Percentiles rank a stretch among this genome's conserved stretches.
These are phyloP conservation scores for Podila horticola DNA, from an alignment of 192 early-diverging fungal species.

Conservation along the genomic window DNA sequence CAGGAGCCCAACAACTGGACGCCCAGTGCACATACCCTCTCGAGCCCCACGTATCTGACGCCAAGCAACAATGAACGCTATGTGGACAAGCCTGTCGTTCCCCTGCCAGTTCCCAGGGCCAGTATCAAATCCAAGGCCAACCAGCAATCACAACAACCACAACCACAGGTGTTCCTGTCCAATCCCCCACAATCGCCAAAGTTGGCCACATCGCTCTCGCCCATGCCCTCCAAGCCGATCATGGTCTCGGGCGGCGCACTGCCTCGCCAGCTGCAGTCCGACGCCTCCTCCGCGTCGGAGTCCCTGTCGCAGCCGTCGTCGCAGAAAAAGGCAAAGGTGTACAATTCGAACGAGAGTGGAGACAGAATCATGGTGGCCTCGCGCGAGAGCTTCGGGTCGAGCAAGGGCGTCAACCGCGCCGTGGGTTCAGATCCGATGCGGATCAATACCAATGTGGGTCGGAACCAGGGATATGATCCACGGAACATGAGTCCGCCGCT, in stretches of 20 bases:
- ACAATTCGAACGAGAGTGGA: slow-evolving; percentile 4
- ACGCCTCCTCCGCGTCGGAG: slow-evolving; percentile 8
- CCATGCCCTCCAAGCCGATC: slow-evolving; percentile 33
- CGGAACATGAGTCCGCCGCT: slow-evolving; percentile 3
- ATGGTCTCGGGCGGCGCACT: background rate
- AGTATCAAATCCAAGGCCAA: slow-evolving; percentile 5
- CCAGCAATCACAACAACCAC: slow-evolving; percentile 1
- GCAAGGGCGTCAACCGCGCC: background rate
- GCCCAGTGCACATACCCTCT: background rate
- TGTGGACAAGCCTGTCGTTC: slow-evolving; percentile 36
- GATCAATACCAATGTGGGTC: background rate
- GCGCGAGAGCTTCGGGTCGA: slow-evolving; percentile 10
- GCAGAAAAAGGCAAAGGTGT: background rate
- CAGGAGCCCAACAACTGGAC: slow-evolving; percentile 20
- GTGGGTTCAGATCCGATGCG: background rate
- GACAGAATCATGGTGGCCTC: slow-evolving; percentile 19
- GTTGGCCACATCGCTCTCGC: slow-evolving; percentile 25
- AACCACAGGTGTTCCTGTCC: slow-evolving; percentile 5
- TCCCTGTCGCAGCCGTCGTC: background rate
- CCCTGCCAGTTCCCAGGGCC: slow-evolving; percentile 25
- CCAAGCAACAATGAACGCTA: slow-evolving; percentile 38
- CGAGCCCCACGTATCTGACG: slow-evolving; percentile 14
- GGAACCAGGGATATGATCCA: background rate
- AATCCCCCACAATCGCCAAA: slow-evolving; percentile 20
- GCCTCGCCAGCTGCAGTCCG: slow-evolving; percentile 1